phyloP scores from a whole-genome alignment of 805 yeast genomes.

The Candida schatavii region DNA sequence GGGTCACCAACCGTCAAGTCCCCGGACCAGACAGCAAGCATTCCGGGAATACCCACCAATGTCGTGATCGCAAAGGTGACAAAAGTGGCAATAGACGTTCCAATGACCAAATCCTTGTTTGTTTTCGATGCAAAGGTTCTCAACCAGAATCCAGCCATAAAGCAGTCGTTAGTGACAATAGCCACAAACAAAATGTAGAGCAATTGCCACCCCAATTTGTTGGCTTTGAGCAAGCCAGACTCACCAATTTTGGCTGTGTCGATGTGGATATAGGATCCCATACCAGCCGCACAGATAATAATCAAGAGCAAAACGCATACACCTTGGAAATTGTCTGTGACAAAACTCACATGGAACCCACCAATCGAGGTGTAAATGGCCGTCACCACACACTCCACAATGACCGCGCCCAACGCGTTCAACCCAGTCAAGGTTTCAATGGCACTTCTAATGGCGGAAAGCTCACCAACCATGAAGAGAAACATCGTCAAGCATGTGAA shows the following conservation, averaged over 20 bases:
- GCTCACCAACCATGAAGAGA: slow-evolving; percentile 82
- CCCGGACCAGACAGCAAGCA: slow-evolving; percentile 90
- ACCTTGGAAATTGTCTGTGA: slow-evolving; percentile 88
- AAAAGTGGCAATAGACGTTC: slow-evolving; percentile 72
- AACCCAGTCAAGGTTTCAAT: slow-evolving; percentile 75
- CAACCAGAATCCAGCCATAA: slow-evolving; percentile 91
- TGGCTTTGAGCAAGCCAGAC: slow-evolving; percentile 60
- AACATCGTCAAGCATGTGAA: slow-evolving; percentile 84
- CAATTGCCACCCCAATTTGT: slow-evolving; percentile 84
- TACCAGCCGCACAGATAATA: slow-evolving; percentile 71
- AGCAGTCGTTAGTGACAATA: slow-evolving; percentile 84
- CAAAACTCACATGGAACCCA: slow-evolving; percentile 83
- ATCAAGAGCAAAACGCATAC: slow-evolving; percentile 61
- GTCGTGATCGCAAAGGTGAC: slow-evolving; percentile 62
- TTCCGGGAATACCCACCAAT: slow-evolving; percentile 78
- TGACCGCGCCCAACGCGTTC: slow-evolving; percentile 74
- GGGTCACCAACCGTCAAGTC: slow-evolving; percentile 50
- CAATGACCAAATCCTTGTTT: slow-evolving; percentile 71
- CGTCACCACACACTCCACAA: slow-evolving; percentile 84
- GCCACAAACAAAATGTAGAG: slow-evolving; percentile 82
- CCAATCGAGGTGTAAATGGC: slow-evolving; percentile 85
- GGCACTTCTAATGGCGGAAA: slow-evolving; percentile 76
- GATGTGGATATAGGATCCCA: slow-evolving; percentile 70
- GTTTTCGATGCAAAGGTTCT: slow-evolving; percentile 87
- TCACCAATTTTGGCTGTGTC: slow-evolving; percentile 63